Base-by-base conservation (phyloP, 495 filamentous ascomycete species). In the Parmelia sp. region DNA sequence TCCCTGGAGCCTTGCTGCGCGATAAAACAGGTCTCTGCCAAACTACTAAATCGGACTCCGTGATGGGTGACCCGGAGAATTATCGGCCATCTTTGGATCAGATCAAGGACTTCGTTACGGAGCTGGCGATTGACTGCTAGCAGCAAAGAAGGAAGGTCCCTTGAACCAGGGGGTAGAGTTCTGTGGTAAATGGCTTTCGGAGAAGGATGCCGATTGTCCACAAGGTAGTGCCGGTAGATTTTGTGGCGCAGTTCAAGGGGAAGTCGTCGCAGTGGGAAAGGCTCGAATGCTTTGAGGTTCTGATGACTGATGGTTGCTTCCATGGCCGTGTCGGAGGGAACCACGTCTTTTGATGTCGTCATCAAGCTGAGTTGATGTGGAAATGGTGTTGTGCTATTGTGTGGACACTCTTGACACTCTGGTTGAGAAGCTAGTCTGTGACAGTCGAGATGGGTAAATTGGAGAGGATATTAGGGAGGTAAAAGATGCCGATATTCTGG, bases 21-120 rank as follows among this genome's bases (percentile, higher is more conserved):
- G 25, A 64, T 60, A 10, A 60, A 64, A n/a, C 42, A 58, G 36
- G 62, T 42, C 29, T 58, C 37, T 35, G 39, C 42, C 9, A 64
- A 0, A 19, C 56, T 33, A 42, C 44, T 25, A 12, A 59, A 64
- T 2, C 44, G 21, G 8, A 53, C 39, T 14, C 42, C 62, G 31
- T 60, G 62, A 33, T 37, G 47, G 7, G 62, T 64, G 56, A 59
- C 27, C 10, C 44, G 45, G 11, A 64, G 31, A n/a, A 2, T n/a
- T 19, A 59, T 42, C 23, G 42, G 25, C n/a, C 40, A 3, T 8
- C 5, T 31, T 40, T 45, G 57, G 39, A 64, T 8, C 29, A 47
- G 25, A 9, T 64, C 40, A 15, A 37, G 42, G 33, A 64, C 27
- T 35, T 64, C 62, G 12, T 15, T 21, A 31, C 62, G 62, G 31